Conservation (phyloP, 2,329 filamentous ascomycete species). For the Phoma sp. region DNA sequence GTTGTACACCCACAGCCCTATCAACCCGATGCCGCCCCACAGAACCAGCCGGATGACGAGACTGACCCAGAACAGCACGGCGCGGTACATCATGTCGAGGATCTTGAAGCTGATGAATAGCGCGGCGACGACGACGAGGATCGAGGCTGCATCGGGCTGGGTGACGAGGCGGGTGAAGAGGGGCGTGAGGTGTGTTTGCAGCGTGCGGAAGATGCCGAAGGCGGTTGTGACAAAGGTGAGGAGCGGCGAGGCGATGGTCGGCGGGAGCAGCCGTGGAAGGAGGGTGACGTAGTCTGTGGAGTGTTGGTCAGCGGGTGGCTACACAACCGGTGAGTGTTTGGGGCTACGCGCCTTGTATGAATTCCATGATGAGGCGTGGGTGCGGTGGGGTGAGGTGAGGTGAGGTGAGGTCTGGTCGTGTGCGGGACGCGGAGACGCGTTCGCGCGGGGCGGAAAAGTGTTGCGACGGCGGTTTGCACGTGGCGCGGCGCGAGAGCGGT, state of each 20-base stretch:
- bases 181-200: slow-evolving; percentile 38
- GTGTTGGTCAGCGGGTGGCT: slow-evolving; percentile 15
- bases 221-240: slow-evolving; percentile 37
- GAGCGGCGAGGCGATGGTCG: slow-evolving; percentile 40
- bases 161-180: slow-evolving; percentile 37
- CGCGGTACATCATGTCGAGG: slow-evolving; percentile 71
- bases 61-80: slow-evolving; percentile 79
- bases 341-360: slow-evolving; percentile 33
- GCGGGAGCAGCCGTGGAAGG: slow-evolving; percentile 41
- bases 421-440: slow-evolving; percentile 25
- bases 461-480: slow-evolving; percentile 9
- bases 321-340: not conserved
- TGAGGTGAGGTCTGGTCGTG: slow-evolving; percentile 3
- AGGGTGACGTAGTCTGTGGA: slow-evolving; percentile 41
- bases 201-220: slow-evolving; percentile 36
- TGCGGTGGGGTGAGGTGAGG: not conserved
- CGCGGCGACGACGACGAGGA: slow-evolving; percentile 64
- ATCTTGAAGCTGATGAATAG: slow-evolving; percentile 70
- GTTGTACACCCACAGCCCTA: slow-evolving; percentile 63
- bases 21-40: slow-evolving; percentile 65
- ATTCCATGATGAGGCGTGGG: slow-evolving; percentile 36
- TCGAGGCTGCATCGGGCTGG: slow-evolving; percentile 56
- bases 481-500: slow-evolving; percentile 12
- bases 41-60: slow-evolving; percentile 68
- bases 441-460: slow-evolving; percentile 8